These are phyloP conservation scores for Grosmannia clavigera DNA, from an alignment of 2,329 filamentous ascomycete species.

Conservation along the genomic window DNA sequence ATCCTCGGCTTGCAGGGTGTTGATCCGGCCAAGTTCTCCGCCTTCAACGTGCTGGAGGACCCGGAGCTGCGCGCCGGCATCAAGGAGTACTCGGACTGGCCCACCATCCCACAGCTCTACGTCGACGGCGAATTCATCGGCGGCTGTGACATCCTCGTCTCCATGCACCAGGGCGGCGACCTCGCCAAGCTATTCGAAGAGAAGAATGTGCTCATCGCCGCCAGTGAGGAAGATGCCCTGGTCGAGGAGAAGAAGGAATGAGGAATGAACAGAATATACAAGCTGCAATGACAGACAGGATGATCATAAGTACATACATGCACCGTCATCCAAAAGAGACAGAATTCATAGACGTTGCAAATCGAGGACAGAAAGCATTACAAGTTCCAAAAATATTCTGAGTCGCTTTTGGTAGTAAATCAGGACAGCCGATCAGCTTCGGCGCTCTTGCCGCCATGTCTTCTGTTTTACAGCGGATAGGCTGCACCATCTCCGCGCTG, in stretches of 20 bases:
- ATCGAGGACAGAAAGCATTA: background rate
- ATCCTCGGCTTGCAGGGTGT: constrained; percentile 91
- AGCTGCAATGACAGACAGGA: background rate
- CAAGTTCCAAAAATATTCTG: background rate
- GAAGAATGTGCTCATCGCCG: constrained; percentile 67
- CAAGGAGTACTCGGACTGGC: constrained; percentile 99
- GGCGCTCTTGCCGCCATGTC: background rate
- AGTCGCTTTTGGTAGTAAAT: no score
- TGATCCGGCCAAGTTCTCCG: constrained; percentile 90
- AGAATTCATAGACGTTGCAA: background rate
- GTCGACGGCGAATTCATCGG: constrained; percentile 92
- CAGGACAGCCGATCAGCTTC: background rate
- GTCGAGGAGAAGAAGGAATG: constrained; percentile 22
- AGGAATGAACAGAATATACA: background rate
- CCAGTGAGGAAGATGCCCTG: constrained; percentile 30
- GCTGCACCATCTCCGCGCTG: constrained; percentile 68
- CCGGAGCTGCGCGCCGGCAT: constrained; percentile 77
- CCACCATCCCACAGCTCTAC: constrained; percentile 94
- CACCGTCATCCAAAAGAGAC: background rate
- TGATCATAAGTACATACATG: background rate
- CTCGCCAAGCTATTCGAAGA: constrained; percentile 84
- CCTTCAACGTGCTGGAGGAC: constrained; percentile 94
- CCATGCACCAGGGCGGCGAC: constrained; percentile 94
- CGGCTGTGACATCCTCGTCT: constrained; percentile 93
- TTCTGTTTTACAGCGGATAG: constrained; percentile 32